Evolutionary conservation across 768 basidiomycete genomes (phyloP).

Genomic region (Mycena filopes): DNA sequence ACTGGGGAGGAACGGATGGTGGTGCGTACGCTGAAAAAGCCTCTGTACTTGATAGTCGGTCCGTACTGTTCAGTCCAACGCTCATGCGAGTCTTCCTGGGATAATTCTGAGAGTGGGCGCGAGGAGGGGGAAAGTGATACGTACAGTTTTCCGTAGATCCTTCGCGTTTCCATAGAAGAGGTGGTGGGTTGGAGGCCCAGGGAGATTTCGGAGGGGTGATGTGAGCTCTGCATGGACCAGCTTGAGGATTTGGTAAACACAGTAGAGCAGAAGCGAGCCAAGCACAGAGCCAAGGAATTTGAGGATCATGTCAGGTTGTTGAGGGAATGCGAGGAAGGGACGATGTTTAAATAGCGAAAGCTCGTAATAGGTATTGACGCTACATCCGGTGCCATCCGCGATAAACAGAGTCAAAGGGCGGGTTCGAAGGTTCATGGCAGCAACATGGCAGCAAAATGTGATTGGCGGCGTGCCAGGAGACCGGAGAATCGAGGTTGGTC

Average conservation of each 20-base stretch:
- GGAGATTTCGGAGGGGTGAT: slow-evolving; percentile 16
- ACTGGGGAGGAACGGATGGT: background rate
- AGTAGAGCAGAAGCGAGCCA: slow-evolving; percentile 14
- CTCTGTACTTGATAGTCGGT: slow-evolving; percentile 18
- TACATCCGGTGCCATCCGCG: too few species aligned
- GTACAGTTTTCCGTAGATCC: slow-evolving; percentile 23
- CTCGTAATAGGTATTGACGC: too few species aligned
- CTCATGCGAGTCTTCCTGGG: slow-evolving; percentile 25
- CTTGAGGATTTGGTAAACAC: slow-evolving; percentile 4
- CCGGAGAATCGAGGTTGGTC: too few species aligned
- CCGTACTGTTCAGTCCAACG: slow-evolving; percentile 28
- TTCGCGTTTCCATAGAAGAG: slow-evolving; percentile 24
- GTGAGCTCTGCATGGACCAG: slow-evolving; percentile 10
- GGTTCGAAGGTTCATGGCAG: too few species aligned
- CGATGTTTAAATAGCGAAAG: too few species aligned
- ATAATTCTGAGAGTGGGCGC: background rate
- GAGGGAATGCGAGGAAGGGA: too few species aligned
- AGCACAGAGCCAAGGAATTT: background rate
- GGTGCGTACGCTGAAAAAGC: slow-evolving; percentile 15
- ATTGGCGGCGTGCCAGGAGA: too few species aligned
- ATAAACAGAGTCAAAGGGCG: too few species aligned
- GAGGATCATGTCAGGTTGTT: too few species aligned
- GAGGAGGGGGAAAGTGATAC: background rate
- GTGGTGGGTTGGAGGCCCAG: slow-evolving; percentile 17
- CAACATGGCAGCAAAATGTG: too few species aligned